Evolutionary conservation across 345 rosid genomes (phyloP), one percentile per base, ranked within the genome.

Genomic region (Lumnitzera littorea): DNA sequence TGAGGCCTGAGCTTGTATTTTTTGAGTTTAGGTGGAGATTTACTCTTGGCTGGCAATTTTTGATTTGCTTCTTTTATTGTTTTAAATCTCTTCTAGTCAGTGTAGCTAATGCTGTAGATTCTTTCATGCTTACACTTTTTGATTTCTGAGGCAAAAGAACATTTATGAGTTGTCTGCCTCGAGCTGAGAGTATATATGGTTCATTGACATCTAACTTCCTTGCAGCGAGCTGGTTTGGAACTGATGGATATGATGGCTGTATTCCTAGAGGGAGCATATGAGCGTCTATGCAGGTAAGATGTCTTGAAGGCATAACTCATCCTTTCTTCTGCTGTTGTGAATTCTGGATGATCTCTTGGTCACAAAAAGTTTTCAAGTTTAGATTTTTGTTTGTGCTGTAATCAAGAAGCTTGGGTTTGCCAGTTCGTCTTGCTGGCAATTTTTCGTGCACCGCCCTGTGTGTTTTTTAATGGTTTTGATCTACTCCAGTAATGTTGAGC

Each of bases 191-290:
- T 56, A 15, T 56, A 15, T 31, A 48, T 31, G 59, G 20, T 25
- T 69, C 61, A 69, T 62, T 71, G 43, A 27, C 68, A 56, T 67
- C 69, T 67, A 61, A 48, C 23, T 67, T 56, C 29, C 67, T 67
- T 55, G 52, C 88, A 94, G 97, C 97, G 95, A 60, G 99, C 99
- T 31, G 99, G 99, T 47, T 73, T 94, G 85, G 99, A 94, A 73
- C 78, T 94, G 67, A 94, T 94, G 99, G 96, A 91, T 79, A 88
- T 94, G 91, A 94, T 94, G 99, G 95, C 97, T 46, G 83, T 86
- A 71, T 84, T 88, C 75, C 99, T 90, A 77, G 99, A 94, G 80
- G 99, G 99, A 73, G 99, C 97, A 15, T 94, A 88, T 73, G 97
- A 94, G 68, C 95, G 96, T 46, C 86, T 94, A 24, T 94, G 99